Evolutionary conservation across 2,329 filamentous ascomycete species (phyloP).

Genomic region (Claviceps sp.): DNA sequence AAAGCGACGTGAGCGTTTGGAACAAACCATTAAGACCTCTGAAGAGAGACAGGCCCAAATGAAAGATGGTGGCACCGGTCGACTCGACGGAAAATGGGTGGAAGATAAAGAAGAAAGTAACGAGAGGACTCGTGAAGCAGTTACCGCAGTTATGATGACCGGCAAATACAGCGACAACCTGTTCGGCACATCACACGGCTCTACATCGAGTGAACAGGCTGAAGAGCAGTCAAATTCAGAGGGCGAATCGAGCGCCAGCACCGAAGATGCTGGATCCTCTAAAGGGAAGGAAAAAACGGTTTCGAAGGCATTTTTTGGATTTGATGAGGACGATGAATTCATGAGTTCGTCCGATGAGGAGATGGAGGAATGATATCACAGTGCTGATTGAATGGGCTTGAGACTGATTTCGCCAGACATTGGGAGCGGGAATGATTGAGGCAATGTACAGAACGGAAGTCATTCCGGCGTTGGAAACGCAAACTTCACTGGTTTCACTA

Average conservation of each 20-base stretch:
- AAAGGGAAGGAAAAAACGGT: constrained; percentile 25
- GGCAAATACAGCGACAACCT: constrained; percentile 50
- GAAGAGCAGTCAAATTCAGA: constrained; percentile 18
- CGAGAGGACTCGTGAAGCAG: constrained; percentile 68
- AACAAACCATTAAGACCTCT: constrained; percentile 73
- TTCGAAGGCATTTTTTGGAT: constrained; percentile 51
- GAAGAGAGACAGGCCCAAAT: constrained; percentile 78
- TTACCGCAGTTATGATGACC: constrained; percentile 54
- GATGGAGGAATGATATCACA: constrained; percentile 10
- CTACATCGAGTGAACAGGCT: constrained; percentile 23
- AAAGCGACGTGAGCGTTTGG: constrained; percentile 69
- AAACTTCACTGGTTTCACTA: background rate
- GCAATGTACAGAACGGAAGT: background rate
- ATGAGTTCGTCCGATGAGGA: constrained; percentile 56
- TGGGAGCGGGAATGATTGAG: too few species aligned
- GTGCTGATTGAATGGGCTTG: background rate
- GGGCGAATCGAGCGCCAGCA: constrained; percentile 26
- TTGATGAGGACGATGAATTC: constrained; percentile 68
- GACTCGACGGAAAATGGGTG: constrained; percentile 83
- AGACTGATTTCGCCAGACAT: too few species aligned
- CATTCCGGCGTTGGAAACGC: background rate
- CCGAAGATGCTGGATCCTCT: constrained; percentile 27
- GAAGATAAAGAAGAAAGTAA: constrained; percentile 86
- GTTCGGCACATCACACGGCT: constrained; percentile 36
- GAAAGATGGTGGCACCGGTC: constrained; percentile 54